Evolutionary conservation across 2,329 filamentous ascomycete species (phyloP), one percentile per base, ranked within the genome.

Genomic region (Ophiosphaerella narmari): DNA sequence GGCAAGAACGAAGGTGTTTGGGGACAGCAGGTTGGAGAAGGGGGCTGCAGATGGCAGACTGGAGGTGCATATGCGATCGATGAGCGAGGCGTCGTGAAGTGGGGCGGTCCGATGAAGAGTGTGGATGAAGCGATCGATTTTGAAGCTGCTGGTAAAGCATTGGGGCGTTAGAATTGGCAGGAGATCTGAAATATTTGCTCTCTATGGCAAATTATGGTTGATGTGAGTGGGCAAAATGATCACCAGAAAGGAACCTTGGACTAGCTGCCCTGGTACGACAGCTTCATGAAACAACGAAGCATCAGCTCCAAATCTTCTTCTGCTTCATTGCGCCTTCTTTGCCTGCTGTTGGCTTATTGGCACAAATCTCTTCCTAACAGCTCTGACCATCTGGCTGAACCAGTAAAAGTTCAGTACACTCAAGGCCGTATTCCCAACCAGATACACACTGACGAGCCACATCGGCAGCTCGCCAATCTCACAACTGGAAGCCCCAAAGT

Each of bases 381-480:
- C 88, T 49, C 84, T 80, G 51, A 94, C 83, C 90, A 94, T 94
- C 81, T 90, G 90, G 62, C 83, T 80, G 70, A 93, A 93, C 90
- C 90, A 94, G 74, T 86, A 89, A 56, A 89, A 84, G 74, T 94
- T 94, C 50, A 94, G 77, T 16, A 82, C 77, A 66, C 90, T 92
- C 38, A 94, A 79, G 0, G 83, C 82, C 13, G 89, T 60, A 68
- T 94, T 94, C 65, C 85, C 86, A 8, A 79, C 78, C n/a, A 91
- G 69, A 65, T 93, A 93, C 7, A 85, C 75, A 9, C 74, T 74
- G 1, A 83, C 86, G 26, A 93, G 76, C 89, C 89, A 92, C 12
- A 83, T 39, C 0, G 89, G 90, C 8, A 92, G 43, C 1, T 69
- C 58, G 1, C 62, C 66, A 23, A 62, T 41, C 7, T 59, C 55